Conservation (phyloP, 2,329 filamentous ascomycete species). For the Acephala macrosclerotiorum region DNA sequence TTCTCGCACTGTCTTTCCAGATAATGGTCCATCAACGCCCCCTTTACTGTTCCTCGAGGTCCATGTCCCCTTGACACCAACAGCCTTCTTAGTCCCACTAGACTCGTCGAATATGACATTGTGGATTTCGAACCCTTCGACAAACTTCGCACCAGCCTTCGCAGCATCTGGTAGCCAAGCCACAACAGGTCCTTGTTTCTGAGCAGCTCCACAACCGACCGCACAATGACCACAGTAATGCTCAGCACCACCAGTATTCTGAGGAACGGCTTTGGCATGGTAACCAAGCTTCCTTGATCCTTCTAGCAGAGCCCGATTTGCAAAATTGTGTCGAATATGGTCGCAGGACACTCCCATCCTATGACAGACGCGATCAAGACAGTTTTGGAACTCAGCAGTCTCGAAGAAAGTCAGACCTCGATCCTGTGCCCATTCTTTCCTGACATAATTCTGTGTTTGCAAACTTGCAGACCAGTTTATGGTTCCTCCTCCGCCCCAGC, state of each 20-base stretch:
- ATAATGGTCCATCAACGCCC: slow-evolving; percentile 57
- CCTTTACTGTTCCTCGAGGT: slow-evolving; percentile 71
- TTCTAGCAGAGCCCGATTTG: slow-evolving; percentile 76
- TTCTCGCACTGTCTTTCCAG: slow-evolving; percentile 60
- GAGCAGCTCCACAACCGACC: slow-evolving; percentile 67
- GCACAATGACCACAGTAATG: slow-evolving; percentile 78
- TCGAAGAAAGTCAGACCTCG: slow-evolving; percentile 76
- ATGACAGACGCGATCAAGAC: slow-evolving; percentile 78
- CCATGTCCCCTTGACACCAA: slow-evolving; percentile 79
- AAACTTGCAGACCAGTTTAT: slow-evolving; percentile 70
- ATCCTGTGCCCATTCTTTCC: slow-evolving; percentile 79
- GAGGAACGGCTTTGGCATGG: slow-evolving; percentile 71
- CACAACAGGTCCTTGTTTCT: slow-evolving; percentile 81
- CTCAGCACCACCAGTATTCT: slow-evolving; percentile 77
- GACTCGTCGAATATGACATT: slow-evolving; percentile 71
- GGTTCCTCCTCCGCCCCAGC: slow-evolving; percentile 87
- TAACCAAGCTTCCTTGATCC: slow-evolving; percentile 79
- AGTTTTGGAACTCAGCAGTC: slow-evolving; percentile 76
- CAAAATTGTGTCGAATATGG: slow-evolving; percentile 74
- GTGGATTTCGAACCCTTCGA: slow-evolving; percentile 81
- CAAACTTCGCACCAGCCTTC: slow-evolving; percentile 77
- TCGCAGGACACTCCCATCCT: slow-evolving; percentile 78
- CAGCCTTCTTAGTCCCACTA: slow-evolving; percentile 60
- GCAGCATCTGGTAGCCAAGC: slow-evolving; percentile 83
- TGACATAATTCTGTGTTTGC: slow-evolving; percentile 76